Conservation (phyloP, 2,329 filamentous ascomycete genomes). For the Phialophora macrospora region DNA sequence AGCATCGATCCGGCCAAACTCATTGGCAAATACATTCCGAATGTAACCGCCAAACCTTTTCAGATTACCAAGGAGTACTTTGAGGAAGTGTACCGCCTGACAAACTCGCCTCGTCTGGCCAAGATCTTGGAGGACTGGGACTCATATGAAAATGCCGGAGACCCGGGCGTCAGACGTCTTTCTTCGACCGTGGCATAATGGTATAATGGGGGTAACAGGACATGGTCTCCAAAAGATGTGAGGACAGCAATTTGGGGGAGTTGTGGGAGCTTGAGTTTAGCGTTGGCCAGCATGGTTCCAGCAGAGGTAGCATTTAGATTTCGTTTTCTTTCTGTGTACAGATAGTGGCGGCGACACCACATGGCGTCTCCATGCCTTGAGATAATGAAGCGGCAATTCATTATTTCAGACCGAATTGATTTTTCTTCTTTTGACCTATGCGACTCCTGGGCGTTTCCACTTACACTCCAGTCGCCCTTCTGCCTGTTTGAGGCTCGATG, state of each 20-base stretch:
- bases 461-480: background rate
- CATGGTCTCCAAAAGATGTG: background rate
- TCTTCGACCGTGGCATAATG: conserved; percentile 35
- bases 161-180: conserved; percentile 27
- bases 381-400: conserved; percentile 33
- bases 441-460: background rate
- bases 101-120: conserved; percentile 69
- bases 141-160: conserved; percentile 61
- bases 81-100: conserved; percentile 95
- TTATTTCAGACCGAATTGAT: conserved; percentile 11
- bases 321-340: conserved; percentile 24
- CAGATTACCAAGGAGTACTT: conserved; percentile 98
- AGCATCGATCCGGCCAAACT: conserved; percentile 97
- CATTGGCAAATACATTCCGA: conserved; percentile 98
- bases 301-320: conserved; percentile 26
- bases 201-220: background rate
- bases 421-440: background rate
- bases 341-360: conserved; percentile 18
- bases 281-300: conserved; percentile 2
- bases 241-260: background rate
- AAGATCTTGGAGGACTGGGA: conserved; percentile 80
- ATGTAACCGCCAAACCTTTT: conserved; percentile 95
- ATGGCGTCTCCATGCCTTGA: conserved; percentile 9
- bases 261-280: conserved; percentile 7
- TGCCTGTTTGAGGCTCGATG: background rate